Evolutionary conservation across 2,329 filamentous ascomycete genomes (phyloP).

Genomic region (Verticillium albo-atrum): DNA sequence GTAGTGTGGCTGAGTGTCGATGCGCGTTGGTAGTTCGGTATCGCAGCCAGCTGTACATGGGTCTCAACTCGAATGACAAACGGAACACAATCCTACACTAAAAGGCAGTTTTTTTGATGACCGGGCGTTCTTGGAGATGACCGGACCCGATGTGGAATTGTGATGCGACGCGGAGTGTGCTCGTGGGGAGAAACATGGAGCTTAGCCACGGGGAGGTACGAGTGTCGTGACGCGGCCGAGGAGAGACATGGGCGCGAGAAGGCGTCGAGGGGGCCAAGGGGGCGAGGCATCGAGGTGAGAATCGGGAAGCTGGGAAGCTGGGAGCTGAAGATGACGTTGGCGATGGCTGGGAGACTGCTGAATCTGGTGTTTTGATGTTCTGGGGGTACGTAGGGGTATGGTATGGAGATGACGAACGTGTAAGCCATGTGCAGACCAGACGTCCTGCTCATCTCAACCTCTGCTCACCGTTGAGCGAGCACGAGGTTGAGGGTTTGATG

Average conservation of each 20-base stretch:
- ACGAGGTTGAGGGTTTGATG: background rate
- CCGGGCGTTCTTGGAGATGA: background rate
- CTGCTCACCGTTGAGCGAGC: background rate
- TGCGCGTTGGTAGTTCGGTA: background rate
- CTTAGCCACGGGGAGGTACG: background rate
- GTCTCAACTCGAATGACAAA: background rate
- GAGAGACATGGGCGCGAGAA: background rate
- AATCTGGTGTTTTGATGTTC: background rate
- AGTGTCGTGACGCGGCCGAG: background rate
- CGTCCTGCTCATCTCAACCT: too few relatives aligned
- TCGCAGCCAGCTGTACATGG: background rate
- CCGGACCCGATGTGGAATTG: background rate
- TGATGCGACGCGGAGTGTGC: background rate
- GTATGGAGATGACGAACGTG: background rate
- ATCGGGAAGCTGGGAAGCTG: background rate
- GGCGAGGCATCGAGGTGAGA: too few relatives aligned
- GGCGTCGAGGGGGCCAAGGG: too few relatives aligned
- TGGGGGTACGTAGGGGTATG: background rate
- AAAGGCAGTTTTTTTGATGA: too few relatives aligned
- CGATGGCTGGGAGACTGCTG: background rate
- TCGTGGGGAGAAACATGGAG: background rate
- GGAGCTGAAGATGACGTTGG: background rate
- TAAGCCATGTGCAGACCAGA: background rate
- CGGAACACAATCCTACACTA: too few relatives aligned
- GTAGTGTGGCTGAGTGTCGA: background rate